Conservation (phyloP, 768 basidiomycete species). For the Tylopilus subfusipes region DNA sequence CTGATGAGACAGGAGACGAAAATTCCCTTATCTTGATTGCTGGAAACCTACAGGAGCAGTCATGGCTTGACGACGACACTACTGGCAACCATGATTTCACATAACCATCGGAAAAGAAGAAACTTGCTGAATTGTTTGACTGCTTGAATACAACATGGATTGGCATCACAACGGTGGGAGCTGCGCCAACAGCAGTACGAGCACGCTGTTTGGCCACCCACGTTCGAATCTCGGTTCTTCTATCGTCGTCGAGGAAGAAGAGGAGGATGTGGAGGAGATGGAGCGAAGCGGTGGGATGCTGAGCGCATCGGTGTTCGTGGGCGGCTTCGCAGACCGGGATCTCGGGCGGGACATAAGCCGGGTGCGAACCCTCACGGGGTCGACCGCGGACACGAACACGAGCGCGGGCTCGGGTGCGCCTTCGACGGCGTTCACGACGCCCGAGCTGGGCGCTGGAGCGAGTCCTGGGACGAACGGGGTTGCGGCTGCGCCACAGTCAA, state of each 20-base stretch:
- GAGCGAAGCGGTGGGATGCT: conserved; percentile 36
- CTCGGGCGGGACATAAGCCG: conserved; percentile 37
- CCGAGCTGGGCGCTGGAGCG: conserved; percentile 44
- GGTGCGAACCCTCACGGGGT: conserved; percentile 54
- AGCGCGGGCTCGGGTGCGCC: conserved; percentile 38
- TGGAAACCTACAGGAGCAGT: no score
- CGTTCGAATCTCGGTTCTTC: conserved; percentile 50
- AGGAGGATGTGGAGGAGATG: conserved; percentile 65
- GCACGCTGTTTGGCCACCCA: conserved; percentile 60
- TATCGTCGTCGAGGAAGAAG: conserved; percentile 69
- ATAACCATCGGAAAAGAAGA: no score
- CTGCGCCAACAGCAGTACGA: conserved; percentile 61
- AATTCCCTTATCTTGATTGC: no score
- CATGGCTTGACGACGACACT: no score
- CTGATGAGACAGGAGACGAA: no score
- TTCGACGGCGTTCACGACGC: conserved; percentile 57
- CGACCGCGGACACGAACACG: conserved; percentile 35
- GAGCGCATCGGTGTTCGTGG: conserved; percentile 31
- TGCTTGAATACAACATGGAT: no score
- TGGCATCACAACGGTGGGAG: conserved; percentile 41
- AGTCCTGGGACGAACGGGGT: conserved; percentile 34
- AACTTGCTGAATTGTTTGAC: no score
- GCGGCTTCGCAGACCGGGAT: conserved; percentile 41
- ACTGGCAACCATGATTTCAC: no score
- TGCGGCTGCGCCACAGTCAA: conserved; percentile 36